Base-by-base conservation (phyloP, 2,329 filamentous ascomycete genomes). In the Kalaharituber pfeilii region DNA sequence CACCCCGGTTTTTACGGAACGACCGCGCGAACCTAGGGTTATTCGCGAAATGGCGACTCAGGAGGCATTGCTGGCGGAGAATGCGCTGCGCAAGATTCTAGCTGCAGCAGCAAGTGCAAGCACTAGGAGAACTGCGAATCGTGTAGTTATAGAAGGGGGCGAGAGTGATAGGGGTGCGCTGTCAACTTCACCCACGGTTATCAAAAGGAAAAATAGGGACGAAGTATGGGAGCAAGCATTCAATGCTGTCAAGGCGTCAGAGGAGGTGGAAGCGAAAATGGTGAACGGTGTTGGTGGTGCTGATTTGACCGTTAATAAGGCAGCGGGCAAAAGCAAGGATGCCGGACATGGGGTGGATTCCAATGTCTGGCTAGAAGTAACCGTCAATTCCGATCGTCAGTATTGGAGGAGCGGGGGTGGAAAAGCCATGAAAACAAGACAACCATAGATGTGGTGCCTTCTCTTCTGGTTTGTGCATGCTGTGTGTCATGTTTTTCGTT, bases 11-110 rank as follows among this genome's bases (percentile, higher is more conserved):
- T 80, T 73, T 57, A 73, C 75, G 1, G 66, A 74, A 36, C 72
- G 79, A 56, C 77, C 81, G 58, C 74, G 70, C 29, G 78, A 82
- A 60, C 73, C 77, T 2, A 70, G 77, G 33, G 73, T 72, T 59
- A 76, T 81, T 49, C 68, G 78, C 33, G 80, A 82, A 63, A 72
- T 74, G 55, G 79, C 79, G 3, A 81, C 78, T 2, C 74, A 81
- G 62, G 80, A 83, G 64, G 79, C 79, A 13, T 73, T 80, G 47
- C 66, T 79, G 56, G 80, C 79, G 6, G 80, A 82, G 65, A 76
- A 81, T 62, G 79, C 79, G 20, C 66, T 83, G 58, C 70, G 79
- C 50, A 80, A 78, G 51, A 36, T 64, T 62, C 68, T 83, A 63
- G 71, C 73, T 3, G 74, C 75, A 25, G 72, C 72, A 25, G 62